Base-by-base conservation (phyloP, 495 filamentous ascomycete genomes). In the Aspergillus steynii region DNA sequence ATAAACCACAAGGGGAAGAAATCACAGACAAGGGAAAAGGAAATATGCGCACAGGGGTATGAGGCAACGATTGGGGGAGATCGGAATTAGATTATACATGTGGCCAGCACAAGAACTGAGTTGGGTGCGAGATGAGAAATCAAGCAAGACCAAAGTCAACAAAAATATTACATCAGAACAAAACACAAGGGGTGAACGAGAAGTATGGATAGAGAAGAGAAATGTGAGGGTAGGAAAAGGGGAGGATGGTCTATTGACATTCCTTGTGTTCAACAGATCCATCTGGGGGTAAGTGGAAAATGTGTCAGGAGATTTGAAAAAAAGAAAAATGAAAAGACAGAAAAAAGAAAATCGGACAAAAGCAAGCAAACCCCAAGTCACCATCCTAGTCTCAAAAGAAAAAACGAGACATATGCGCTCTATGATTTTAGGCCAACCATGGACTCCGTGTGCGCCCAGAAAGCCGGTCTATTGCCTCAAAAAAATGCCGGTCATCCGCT, bases 71-170 rank as follows among this genome's bases (percentile, higher is more conserved):
- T 68, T 66, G 66, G 62, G 63, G 61, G 52, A 61, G 8, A 62
- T 66, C 63, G 68, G 58, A 65, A 73, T 68, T 71, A 71, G 68
- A 67, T 59, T 69, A 66, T 62, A 69, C 66, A 69, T 65, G 66
- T 71, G 69, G 45, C 69, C 69, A 71, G 69, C 69, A 71, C 66
- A 66, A 50, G 26, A 65, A 50, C 49, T 48, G 54, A 52, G 48
- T 26, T 15, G 53, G 20, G 47, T 27, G 28, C 34, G 29, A 29
- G 25, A 29, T 14, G 57, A 48, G 31, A 29, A 58, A 52, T 12
- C 47, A 66, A 58, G 55, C 42, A 61, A 55, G 64, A 59, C 55
- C 45, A 60, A 54, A 32, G 29, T 53, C 51, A 57, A 46, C 26
- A 56, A 64, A 58, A 55, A 68, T 54, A 61, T 62, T 65, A 69